These are phyloP conservation scores for Solanum rostratum DNA, from an alignment of 257 asterid species.

Conservation along the genomic window DNA sequence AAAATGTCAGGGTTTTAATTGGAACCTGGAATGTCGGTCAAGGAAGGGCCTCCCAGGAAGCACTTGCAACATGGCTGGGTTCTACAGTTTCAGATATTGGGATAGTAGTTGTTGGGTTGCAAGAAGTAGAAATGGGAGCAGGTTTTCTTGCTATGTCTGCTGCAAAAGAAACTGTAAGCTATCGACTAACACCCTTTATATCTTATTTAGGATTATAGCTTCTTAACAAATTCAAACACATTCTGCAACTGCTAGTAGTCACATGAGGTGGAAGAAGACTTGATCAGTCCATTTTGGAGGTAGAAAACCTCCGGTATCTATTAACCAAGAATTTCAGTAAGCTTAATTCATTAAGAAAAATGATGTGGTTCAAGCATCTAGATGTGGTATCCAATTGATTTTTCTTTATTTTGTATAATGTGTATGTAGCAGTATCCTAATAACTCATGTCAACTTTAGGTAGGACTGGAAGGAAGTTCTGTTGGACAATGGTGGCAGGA, in stretches of 20 bases:
- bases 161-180: conserved; percentile 94
- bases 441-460: conserved; percentile 42
- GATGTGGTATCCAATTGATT: background rate
- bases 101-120: conserved; percentile 82
- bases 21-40: conserved; percentile 99
- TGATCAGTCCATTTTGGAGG: background rate
- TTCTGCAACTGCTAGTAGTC: background rate
- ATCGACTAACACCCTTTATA: background rate
- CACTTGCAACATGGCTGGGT: conserved; percentile 81
- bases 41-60: conserved; percentile 89
- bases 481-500: conserved; percentile 99
- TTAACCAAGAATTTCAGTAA: background rate
- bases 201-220: background rate
- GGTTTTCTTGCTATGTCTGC: conserved; percentile 99
- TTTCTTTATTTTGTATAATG: background rate
- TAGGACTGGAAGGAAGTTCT: conserved; percentile 98
- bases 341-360: background rate
- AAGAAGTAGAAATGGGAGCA: conserved; percentile 99
- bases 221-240: background rate
- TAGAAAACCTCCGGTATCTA: background rate
- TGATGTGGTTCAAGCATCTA: background rate
- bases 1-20: conserved; percentile 47
- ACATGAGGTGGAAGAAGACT: background rate
- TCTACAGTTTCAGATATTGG: conserved; percentile 63
- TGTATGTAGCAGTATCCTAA: background rate